Percentiles rank a stretch among this genome's conserved stretches.
Evolutionary conservation across 1,284 basidiomycete species (phyloP).

Genomic region (Serendipita sp.): DNA sequence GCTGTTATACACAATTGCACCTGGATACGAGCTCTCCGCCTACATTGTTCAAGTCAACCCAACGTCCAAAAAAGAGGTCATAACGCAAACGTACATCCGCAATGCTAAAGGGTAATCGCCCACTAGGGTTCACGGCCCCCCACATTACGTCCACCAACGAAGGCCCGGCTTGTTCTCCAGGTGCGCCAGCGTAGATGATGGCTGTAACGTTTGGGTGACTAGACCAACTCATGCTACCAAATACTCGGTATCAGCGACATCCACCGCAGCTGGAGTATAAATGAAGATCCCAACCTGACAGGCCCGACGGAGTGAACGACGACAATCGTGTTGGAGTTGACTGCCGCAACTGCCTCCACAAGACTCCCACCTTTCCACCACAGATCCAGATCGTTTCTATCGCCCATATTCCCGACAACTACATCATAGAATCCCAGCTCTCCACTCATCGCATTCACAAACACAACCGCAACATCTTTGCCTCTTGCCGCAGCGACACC

Average conservation of each 20-base stretch:
- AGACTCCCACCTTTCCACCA: conserved; percentile 15
- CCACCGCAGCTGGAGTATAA: not conserved
- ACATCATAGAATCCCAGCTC: conserved; percentile 11
- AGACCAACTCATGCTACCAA: conserved; percentile 37
- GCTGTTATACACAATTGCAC: conserved; percentile 6
- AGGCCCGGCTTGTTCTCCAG: conserved; percentile 53
- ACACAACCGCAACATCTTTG: conserved; percentile 14
- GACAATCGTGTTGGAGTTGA: conserved; percentile 21
- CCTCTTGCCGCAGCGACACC: conserved; percentile 11
- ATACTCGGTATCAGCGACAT: conserved; percentile 18
- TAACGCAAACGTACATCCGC: conserved; percentile 26
- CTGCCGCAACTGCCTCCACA: conserved; percentile 15
- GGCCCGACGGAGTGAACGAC: conserved; percentile 19
- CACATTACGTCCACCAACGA: conserved; percentile 42
- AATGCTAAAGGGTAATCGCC: conserved; percentile 48
- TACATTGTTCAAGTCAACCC: not conserved
- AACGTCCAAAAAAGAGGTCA: no score
- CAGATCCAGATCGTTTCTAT: conserved; percentile 13
- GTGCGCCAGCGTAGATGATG: conserved; percentile 28
- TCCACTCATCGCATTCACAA: conserved; percentile 13
- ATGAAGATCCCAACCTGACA: conserved; percentile 1
- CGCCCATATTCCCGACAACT: conserved; percentile 9
- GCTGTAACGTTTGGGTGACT: conserved; percentile 65
- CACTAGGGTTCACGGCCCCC: conserved; percentile 42
- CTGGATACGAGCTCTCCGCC: conserved; percentile 9